These are phyloP conservation scores for Lichtheimia hyalospora DNA, from an alignment of 371 early-diverging fungal species.

Conservation along the genomic window DNA sequence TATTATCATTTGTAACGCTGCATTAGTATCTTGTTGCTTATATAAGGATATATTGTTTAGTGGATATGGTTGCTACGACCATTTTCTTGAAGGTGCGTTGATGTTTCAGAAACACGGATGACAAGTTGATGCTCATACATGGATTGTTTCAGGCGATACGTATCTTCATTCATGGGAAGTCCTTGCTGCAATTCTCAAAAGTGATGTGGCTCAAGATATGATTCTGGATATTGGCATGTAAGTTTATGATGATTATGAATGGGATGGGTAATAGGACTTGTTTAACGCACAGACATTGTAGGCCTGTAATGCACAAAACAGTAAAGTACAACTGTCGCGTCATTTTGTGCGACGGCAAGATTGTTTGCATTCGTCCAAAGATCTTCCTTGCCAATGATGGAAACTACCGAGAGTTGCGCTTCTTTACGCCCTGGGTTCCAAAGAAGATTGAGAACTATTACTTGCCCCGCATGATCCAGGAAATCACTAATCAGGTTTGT, in stretches of 20 bases:
- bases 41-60: conserved; percentile 27
- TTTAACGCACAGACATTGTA: conserved; percentile 17
- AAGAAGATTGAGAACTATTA: conserved; percentile 69
- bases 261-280: too few relatives aligned
- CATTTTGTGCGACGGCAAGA: conserved; percentile 75
- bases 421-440: conserved; percentile 89
- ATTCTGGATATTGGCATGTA: conserved; percentile 94
- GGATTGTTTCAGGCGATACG: conserved; percentile 72
- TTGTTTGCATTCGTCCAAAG: conserved; percentile 95
- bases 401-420: conserved; percentile 94
- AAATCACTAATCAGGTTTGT: conserved; percentile 73
- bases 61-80: conserved; percentile 98
- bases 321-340: conserved; percentile 96
- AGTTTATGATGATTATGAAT: conserved; percentile 13
- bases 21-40: neutral
- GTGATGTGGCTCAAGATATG: conserved; percentile 73
- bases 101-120: neutral
- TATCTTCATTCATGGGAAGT: conserved; percentile 94
- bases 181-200: conserved; percentile 69
- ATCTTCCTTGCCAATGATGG: conserved; percentile 94
- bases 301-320: conserved; percentile 91
- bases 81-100: conserved; percentile 85
- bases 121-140: neutral
- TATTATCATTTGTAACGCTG: neutral
- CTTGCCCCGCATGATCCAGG: conserved; percentile 80